phyloP scores from a whole-genome alignment of 805 yeast species.

The Vanderwaltozyma polyspora region DNA sequence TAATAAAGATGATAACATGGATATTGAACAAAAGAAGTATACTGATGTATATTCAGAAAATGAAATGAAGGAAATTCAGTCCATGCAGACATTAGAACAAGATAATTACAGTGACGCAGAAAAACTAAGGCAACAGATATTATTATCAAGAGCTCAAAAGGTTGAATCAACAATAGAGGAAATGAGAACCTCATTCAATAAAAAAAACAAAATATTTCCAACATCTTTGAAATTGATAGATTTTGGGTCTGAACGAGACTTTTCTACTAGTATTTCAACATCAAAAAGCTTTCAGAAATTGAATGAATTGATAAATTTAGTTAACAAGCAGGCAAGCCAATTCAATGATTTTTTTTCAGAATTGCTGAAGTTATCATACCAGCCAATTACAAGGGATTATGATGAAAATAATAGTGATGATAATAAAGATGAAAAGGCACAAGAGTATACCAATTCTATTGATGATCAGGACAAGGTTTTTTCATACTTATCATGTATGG shows the following conservation, averaged over 20 bases:
- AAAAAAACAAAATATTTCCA: conserved; percentile 1
- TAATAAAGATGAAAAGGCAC: conserved; percentile 43
- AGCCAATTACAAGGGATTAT: conserved; percentile 22
- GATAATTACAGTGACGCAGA: conserved; percentile 53
- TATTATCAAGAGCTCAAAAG: conserved; percentile 30
- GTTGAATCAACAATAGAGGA: conserved; percentile 17
- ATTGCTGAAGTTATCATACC: not conserved
- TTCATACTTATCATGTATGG: conserved; percentile 44
- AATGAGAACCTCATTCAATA: conserved; percentile 12
- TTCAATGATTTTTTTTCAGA: conserved; percentile 8
- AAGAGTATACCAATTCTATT: conserved; percentile 67
- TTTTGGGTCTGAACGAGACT: conserved; percentile 12
- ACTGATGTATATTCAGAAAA: conserved; percentile 15
- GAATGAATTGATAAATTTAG: conserved; percentile 4
- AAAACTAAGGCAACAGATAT: conserved; percentile 38
- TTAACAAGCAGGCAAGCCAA: conserved; percentile 20
- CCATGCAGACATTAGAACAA: conserved; percentile 38
- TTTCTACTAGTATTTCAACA: conserved; percentile 11
- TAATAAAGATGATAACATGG: conserved; percentile 9
- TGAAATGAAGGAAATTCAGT: conserved; percentile 20
- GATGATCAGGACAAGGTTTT: conserved; percentile 65
- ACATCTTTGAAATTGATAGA: conserved; percentile 7
- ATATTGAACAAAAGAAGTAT: conserved; percentile 6
- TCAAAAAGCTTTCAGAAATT: conserved; percentile 16
- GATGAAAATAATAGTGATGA: conserved; percentile 8